Evolutionary conservation across 1,284 basidiomycete genomes (phyloP).

Genomic region (Ustilago shanxiensis): DNA sequence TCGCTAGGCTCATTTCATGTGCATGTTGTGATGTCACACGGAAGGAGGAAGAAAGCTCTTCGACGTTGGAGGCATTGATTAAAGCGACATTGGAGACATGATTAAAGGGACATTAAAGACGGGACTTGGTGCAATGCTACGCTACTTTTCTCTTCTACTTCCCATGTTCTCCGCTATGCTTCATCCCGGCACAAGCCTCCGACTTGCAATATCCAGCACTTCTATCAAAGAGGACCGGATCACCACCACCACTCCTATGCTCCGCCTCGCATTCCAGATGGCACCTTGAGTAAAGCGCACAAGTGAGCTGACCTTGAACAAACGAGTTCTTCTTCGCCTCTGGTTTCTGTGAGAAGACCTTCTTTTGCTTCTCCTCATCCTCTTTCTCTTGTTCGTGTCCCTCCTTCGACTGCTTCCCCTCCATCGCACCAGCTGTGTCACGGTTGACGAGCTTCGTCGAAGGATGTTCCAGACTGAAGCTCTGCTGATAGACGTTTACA

Average conservation of each 20-base stretch:
- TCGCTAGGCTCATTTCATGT: not conserved
- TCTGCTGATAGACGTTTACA: conserved; percentile 36
- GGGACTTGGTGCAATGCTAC: not conserved
- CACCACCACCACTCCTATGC: not conserved
- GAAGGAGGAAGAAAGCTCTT: not conserved
- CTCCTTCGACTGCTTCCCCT: not conserved
- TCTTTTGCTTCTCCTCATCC: not conserved
- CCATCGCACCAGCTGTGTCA: not conserved
- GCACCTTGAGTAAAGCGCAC: conserved; percentile 32
- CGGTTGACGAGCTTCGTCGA: conserved; percentile 14
- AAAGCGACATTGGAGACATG: not conserved
- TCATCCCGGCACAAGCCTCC: conserved; percentile 1
- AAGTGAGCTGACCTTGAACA: conserved; percentile 28
- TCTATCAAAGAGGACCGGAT: conserved; percentile 24
- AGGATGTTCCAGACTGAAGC: conserved; percentile 22
- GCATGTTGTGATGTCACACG: not conserved
- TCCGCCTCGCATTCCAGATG: conserved; percentile 20
- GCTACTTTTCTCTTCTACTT: not conserved
- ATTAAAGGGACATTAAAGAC: not conserved
- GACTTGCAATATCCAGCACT: conserved; percentile 26
- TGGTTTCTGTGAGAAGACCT: conserved; percentile 13
- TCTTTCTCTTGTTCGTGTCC: not conserved
- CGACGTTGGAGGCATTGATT: not conserved
- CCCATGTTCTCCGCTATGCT: not conserved
- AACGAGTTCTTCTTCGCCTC: conserved; percentile 36